A percentile compares a stretch with the other conserved stretches of the same genome.
phyloP scores from a whole-genome alignment of 805 yeast species.

The Wickerhamomyces hampshirensis region DNA sequence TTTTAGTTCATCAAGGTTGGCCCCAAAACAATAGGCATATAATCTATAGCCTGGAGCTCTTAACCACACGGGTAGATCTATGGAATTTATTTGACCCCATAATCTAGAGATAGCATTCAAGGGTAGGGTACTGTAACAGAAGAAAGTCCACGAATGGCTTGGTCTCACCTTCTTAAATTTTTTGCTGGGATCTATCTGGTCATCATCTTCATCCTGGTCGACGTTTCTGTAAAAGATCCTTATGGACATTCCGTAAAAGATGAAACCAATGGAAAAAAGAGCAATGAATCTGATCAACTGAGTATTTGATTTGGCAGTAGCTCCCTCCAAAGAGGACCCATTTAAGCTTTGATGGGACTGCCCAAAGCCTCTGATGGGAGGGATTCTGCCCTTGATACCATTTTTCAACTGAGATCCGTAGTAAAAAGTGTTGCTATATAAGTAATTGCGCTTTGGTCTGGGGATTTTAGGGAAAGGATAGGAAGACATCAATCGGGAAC shows the following conservation, averaged over 20 bases:
- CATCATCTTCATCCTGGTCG: constrained; percentile 21
- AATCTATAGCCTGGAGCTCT: constrained; percentile 76
- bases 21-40: constrained; percentile 81
- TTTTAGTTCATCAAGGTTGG: constrained; percentile 80
- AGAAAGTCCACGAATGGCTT: constrained; percentile 80
- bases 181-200: constrained; percentile 15
- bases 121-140: constrained; percentile 86
- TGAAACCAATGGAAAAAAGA: constrained; percentile 23
- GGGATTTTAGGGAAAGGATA: constrained; percentile 51
- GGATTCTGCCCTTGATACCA: constrained; percentile 25
- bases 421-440: constrained; percentile 40
- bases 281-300: constrained; percentile 26
- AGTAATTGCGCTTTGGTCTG: constrained; percentile 48
- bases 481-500: constrained; percentile 19
- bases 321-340: constrained; percentile 15
- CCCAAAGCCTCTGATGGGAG: constrained; percentile 24
- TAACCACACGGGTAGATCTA: constrained; percentile 83
- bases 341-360: constrained; percentile 20
- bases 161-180: constrained; percentile 39
- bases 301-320: constrained; percentile 14
- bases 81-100: constrained; percentile 89
- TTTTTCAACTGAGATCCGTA: constrained; percentile 32
- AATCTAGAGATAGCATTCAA: constrained; percentile 84
- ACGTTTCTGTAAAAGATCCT: constrained; percentile 23
- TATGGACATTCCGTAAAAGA: constrained; percentile 26